Evolutionary conservation across 2,329 filamentous ascomycete genomes (phyloP), one percentile per base, ranked within the genome.

Genomic region (Ceratocystiopsis brevicomis): DNA sequence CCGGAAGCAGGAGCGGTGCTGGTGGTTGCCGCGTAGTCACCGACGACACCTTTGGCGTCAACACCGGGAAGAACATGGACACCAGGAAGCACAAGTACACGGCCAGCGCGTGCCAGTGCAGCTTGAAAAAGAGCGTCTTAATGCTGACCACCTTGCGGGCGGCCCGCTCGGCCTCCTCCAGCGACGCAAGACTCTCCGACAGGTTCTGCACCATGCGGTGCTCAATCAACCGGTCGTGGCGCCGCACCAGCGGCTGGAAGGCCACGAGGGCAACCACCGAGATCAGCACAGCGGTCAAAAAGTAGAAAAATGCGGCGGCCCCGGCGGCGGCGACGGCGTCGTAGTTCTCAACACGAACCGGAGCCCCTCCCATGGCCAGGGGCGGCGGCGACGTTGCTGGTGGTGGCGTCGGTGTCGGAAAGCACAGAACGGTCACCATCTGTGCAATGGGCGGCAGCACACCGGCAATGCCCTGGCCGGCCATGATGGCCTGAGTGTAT

Each of bases 401-500:
- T 15, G 45, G 34, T 15, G 40, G n/a, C 12, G 36, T 33, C 54
- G 45, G 65, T 59, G 40, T 62, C 55, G 73, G 64, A 1, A 84
- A 67, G 33, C 75, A 71, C 12, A 95, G 66, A 13, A 93, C 86
- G 1, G 83, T 81, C 38, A 82, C 59, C 51, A 96, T 88, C 59
- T 96, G 87, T 1, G 85, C 83, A 40, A 93, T 68, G 40, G 83
- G 79, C 0, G 90, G 90, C 4, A 96, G 65, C 11, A 98, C 87
- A 30, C 90, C 90, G 0, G 90, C 87, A 4, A 98, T 69, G 32
- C 79, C 88, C 60, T 98, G 90, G 1, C 90, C 90, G 3, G 80
- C 78, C 87, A 98, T 96, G 59, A 96, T 86, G 19, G 81, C 88
- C 61, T 96, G 88, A 44, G 85, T 94, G 59, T 96, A 98, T 59